Conservation (phyloP, 2,329 filamentous ascomycete genomes). For the Blastomyces silverae region DNA sequence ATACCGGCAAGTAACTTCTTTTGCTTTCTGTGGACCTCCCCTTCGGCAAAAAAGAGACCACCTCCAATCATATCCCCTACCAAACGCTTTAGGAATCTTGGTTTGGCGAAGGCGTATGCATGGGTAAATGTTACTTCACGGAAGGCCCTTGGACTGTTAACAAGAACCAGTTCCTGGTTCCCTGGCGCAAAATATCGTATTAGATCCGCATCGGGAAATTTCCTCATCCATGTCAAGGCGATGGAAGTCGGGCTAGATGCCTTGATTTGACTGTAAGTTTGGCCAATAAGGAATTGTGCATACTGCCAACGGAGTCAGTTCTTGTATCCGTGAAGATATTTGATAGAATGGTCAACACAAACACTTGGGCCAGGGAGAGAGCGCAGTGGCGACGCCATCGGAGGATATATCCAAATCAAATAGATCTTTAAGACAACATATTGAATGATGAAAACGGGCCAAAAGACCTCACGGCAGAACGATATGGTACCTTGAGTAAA, state of each 20-base stretch:
- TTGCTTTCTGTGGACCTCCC: constrained; percentile 10
- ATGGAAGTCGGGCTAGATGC: constrained; percentile 6
- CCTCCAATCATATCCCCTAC: constrained; percentile 5
- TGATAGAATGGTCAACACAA: background rate
- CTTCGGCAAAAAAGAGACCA: constrained; percentile 14
- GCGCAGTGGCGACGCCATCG: constrained; percentile 10
- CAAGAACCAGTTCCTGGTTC: constrained; percentile 8
- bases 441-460: background rate
- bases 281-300: constrained; percentile 9
- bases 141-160: constrained; percentile 12
- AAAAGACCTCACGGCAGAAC: background rate
- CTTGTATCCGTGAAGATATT: background rate
- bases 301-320: background rate
- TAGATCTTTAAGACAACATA: constrained; percentile 4
- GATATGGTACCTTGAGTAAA: background rate
- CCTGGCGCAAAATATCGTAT: constrained; percentile 11
- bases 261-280: constrained; percentile 12
- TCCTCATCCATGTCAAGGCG: constrained; percentile 10
- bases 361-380: constrained; percentile 13
- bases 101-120: constrained; percentile 13
- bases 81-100: constrained; percentile 10
- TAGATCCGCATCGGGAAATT: constrained; percentile 13
- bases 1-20: constrained; percentile 12
- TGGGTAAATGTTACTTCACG: constrained; percentile 12
- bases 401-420: constrained; percentile 11